A percentile compares a stretch with the other conserved stretches of the same genome.
Conservation (phyloP, 2,329 filamentous ascomycete species). For the Penicillium sp. region DNA sequence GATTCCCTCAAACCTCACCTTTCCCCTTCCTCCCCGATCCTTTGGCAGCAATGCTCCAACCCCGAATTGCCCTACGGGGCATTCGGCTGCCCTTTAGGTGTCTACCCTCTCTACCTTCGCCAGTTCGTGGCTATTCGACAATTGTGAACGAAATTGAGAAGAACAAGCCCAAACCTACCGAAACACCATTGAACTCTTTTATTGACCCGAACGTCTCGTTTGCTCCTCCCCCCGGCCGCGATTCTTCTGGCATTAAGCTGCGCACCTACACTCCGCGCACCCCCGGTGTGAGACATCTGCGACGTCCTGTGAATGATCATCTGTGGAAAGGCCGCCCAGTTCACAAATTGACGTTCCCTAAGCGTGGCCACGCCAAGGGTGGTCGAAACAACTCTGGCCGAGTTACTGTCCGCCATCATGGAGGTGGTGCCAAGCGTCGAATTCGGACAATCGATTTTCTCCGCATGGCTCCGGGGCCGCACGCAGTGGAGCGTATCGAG, state of each 20-base stretch:
- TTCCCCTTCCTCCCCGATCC: neutral
- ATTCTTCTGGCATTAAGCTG: conserved; percentile 51
- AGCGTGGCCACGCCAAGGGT: conserved; percentile 89
- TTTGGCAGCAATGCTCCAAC: conserved; percentile 59
- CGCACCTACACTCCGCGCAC: conserved; percentile 92
- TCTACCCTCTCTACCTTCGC: conserved; percentile 40
- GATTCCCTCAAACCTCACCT: neutral
- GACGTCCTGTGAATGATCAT: conserved; percentile 91
- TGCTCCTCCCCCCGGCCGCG: conserved; percentile 45
- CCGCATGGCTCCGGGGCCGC: conserved; percentile 73
- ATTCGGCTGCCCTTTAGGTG: conserved; percentile 49
- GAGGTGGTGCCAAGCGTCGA: conserved; percentile 86
- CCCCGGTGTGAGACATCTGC: conserved; percentile 86
- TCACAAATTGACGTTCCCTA: conserved; percentile 78
- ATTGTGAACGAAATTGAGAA: conserved; percentile 38
- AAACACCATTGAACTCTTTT: conserved; percentile 31
- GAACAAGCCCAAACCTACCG: conserved; percentile 22
- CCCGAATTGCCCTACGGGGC: conserved; percentile 58
- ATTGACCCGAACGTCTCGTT: conserved; percentile 40
- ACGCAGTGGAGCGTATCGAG: conserved; percentile 89
- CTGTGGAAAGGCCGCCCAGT: conserved; percentile 90
- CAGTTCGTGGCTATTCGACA: conserved; percentile 54
- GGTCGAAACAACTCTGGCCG: conserved; percentile 84
- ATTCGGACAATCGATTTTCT: conserved; percentile 90
- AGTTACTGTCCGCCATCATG: conserved; percentile 85